These are phyloP conservation scores for Solanum appendiculatum DNA, from an alignment of 257 asterid genomes.

Conservation along the genomic window DNA sequence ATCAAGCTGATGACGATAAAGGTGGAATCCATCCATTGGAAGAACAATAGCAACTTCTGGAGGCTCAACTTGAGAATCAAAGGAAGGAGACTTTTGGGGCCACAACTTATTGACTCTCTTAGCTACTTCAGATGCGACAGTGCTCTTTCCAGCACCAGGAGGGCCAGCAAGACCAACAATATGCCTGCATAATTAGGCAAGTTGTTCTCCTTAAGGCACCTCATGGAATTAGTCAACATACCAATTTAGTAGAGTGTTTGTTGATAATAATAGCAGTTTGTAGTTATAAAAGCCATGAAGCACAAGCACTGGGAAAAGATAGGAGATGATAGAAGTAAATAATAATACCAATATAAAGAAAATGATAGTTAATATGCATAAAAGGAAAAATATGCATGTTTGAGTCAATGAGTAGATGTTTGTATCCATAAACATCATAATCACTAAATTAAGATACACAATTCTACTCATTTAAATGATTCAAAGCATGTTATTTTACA, in stretches of 20 bases:
- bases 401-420: background rate
- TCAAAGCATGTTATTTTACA: background rate
- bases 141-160: conserved; percentile 95
- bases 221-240: background rate
- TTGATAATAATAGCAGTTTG: background rate
- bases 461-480: background rate
- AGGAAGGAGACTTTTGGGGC: conserved; percentile 42
- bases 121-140: conserved; percentile 71
- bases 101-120: conserved; percentile 68
- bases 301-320: background rate
- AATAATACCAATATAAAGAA: background rate
- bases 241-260: background rate
- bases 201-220: background rate
- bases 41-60: conserved; percentile 70
- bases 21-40: conserved; percentile 99
- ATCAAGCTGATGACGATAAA: conserved; percentile 81
- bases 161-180: conserved; percentile 93
- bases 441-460: background rate
- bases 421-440: background rate
- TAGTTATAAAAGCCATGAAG: background rate
- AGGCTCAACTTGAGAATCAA: conserved; percentile 73
- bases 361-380: background rate
- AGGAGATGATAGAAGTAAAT: background rate
- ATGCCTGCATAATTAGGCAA: conserved; percentile 39
- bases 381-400: background rate